Evolutionary conservation across 805 yeast species (phyloP).

Genomic region (Saturnispora mendoncae): DNA sequence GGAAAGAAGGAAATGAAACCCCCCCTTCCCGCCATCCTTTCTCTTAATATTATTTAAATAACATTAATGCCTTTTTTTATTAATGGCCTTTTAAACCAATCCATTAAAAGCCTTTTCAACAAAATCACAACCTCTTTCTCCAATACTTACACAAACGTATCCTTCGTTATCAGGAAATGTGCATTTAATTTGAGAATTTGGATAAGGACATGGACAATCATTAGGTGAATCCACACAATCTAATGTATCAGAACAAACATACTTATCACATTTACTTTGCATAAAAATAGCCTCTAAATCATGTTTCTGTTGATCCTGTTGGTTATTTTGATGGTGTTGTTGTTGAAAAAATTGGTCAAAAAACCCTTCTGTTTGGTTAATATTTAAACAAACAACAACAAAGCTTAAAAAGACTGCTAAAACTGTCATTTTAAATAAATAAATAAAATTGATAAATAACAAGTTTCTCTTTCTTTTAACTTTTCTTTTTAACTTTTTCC

Average conservation of each 20-base stretch:
- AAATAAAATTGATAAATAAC: too few species aligned
- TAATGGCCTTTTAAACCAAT: slow-evolving; percentile 30
- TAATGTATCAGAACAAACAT: slow-evolving; percentile 76
- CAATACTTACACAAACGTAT: slow-evolving; percentile 76
- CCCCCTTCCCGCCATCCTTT: too few species aligned
- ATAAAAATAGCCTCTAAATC: slow-evolving; percentile 26
- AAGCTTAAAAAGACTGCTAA: not conserved
- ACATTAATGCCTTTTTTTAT: too few species aligned
- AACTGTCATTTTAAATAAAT: not conserved
- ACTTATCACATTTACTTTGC: slow-evolving; percentile 42
- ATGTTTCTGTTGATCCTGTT: too few species aligned
- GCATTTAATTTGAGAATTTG: slow-evolving; percentile 78
- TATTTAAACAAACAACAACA: not conserved
- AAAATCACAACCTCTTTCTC: slow-evolving; percentile 78
- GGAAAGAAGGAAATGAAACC: too few species aligned
- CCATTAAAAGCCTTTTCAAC: slow-evolving; percentile 67
- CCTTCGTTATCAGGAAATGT: slow-evolving; percentile 50
- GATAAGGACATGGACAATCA: slow-evolving; percentile 88
- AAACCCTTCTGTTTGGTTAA: slow-evolving; percentile 9
- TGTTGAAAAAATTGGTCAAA: slow-evolving; percentile 22
- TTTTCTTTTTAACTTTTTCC: too few species aligned
- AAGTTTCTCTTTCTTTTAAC: too few species aligned
- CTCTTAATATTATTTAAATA: not conserved
- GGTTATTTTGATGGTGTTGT: too few species aligned
- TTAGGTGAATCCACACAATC: slow-evolving; percentile 60